phyloP scores from a whole-genome alignment of 805 yeast species.

The Groenewaldozyma salmanticensis region DNA sequence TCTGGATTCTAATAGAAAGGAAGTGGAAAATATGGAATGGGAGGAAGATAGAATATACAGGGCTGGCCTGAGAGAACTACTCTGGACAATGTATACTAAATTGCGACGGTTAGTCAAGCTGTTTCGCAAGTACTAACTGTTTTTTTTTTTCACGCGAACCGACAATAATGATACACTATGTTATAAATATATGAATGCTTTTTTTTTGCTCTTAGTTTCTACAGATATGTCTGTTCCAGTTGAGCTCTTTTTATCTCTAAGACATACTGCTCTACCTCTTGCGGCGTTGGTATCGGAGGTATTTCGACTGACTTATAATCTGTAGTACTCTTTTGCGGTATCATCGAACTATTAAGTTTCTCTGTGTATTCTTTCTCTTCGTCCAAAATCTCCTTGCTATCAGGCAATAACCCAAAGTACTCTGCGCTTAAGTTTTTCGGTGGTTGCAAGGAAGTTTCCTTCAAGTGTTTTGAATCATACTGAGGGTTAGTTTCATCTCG shows the following conservation, averaged over 20 bases:
- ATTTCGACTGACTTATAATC: background rate
- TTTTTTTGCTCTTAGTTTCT: too few relatives aligned
- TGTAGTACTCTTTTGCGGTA: background rate
- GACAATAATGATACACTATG: too few relatives aligned
- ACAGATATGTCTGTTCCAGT: constrained; percentile 12
- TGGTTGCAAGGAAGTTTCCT: constrained; percentile 3
- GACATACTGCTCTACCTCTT: constrained; percentile 21
- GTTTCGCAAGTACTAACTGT: too few relatives aligned
- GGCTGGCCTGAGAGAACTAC: constrained; percentile 6
- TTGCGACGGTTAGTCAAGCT: background rate
- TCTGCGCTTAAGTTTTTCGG: constrained; percentile 17
- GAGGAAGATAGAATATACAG: constrained; percentile 47
- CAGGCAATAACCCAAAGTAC: constrained; percentile 25
- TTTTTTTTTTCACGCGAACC: too few relatives aligned
- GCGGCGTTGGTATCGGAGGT: constrained; percentile 15
- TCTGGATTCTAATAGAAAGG: constrained; percentile 76
- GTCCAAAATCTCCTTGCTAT: constrained; percentile 13
- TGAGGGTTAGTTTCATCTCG: constrained; percentile 20
- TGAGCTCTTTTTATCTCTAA: constrained; percentile 15
- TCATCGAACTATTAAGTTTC: background rate
- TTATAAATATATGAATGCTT: too few relatives aligned
- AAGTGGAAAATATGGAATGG: constrained; percentile 73
- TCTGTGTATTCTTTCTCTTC: constrained; percentile 14
- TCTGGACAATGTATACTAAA: background rate
- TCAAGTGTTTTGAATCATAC: constrained; percentile 7